phyloP scores from a whole-genome alignment of 2,329 filamentous ascomycete species.

The Emmonsia crescens region DNA sequence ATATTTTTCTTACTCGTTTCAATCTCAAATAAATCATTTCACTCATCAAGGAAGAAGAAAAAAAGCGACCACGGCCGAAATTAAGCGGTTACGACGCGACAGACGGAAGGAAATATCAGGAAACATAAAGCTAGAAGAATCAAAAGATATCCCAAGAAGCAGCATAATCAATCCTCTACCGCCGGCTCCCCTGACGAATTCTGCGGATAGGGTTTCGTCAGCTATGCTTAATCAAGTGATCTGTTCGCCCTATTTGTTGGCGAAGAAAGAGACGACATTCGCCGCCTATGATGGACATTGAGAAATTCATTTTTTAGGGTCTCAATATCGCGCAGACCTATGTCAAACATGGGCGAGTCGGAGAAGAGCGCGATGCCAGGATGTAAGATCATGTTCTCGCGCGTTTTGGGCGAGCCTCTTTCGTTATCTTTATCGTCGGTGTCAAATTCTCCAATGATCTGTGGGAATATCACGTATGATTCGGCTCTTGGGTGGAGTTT shows the following conservation, averaged over 20 bases:
- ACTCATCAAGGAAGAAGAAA: not conserved
- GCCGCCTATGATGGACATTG: not conserved
- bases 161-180: not conserved
- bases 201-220: not conserved
- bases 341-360: conserved; percentile 1
- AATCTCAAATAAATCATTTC: not conserved
- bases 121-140: not conserved
- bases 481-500: not conserved
- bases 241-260: not conserved
- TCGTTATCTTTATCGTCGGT: not conserved
- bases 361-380: conserved; percentile 7
- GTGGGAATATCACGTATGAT: conserved; percentile 6
- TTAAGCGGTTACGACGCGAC: not conserved
- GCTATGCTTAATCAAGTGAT: not conserved
- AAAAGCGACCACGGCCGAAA: not conserved
- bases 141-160: not conserved
- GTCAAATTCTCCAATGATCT: conserved; percentile 7
- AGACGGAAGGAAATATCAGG: not conserved
- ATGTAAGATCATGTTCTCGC: not conserved
- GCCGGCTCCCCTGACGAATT: not conserved
- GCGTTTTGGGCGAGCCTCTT: not conserved
- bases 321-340: not conserved
- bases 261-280: not conserved
- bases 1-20: not conserved
- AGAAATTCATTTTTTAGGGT: not conserved